Conservation (phyloP, 2,329 filamentous ascomycete species). For the Graphilbum ipis-grandicollis region DNA sequence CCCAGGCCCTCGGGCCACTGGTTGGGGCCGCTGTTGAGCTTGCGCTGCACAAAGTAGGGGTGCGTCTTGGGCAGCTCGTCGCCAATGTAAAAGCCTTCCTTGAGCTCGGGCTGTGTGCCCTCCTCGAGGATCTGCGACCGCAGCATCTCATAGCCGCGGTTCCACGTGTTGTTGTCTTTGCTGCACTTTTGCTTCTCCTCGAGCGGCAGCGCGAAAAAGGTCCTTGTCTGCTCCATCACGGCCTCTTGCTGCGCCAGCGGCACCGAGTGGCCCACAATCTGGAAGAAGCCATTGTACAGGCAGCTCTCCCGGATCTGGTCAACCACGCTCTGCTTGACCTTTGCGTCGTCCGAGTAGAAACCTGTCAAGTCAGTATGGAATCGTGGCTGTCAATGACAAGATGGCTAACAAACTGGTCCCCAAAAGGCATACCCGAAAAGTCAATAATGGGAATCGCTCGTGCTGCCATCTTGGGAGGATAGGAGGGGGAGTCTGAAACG, state of each 20-base stretch:
- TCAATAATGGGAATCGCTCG: slow-evolving; percentile 6
- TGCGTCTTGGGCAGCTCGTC: slow-evolving; percentile 12
- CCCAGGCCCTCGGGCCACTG: slow-evolving; percentile 9
- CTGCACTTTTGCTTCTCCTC: slow-evolving; percentile 20
- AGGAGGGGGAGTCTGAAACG: no score
- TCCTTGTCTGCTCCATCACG: slow-evolving; percentile 22
- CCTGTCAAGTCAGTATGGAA: no score
- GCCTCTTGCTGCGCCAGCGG: slow-evolving; percentile 19
- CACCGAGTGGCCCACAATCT: slow-evolving; percentile 30
- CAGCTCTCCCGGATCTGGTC: slow-evolving; percentile 19
- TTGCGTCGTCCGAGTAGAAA: slow-evolving; percentile 4
- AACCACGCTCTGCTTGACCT: slow-evolving; percentile 4
- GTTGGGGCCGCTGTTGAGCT: slow-evolving; percentile 20
- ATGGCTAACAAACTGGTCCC: not conserved
- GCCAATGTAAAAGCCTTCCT: slow-evolving; percentile 23
- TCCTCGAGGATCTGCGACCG: slow-evolving; percentile 14
- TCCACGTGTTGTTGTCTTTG: slow-evolving; percentile 16
- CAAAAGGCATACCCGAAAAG: slow-evolving; percentile 5
- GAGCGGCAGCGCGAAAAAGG: slow-evolving; percentile 27
- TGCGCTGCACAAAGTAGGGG: slow-evolving; percentile 10
- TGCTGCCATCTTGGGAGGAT: not conserved
- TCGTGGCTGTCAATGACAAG: not conserved
- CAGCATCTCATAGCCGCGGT: slow-evolving; percentile 19
- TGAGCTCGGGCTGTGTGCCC: slow-evolving; percentile 18
- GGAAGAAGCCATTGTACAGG: slow-evolving; percentile 33